A percentile compares a stretch with the other conserved stretches of the same genome.
phyloP scores from a whole-genome alignment of 1,139 yeast genomes.

The Yamadazyma atmosphaerica region DNA sequence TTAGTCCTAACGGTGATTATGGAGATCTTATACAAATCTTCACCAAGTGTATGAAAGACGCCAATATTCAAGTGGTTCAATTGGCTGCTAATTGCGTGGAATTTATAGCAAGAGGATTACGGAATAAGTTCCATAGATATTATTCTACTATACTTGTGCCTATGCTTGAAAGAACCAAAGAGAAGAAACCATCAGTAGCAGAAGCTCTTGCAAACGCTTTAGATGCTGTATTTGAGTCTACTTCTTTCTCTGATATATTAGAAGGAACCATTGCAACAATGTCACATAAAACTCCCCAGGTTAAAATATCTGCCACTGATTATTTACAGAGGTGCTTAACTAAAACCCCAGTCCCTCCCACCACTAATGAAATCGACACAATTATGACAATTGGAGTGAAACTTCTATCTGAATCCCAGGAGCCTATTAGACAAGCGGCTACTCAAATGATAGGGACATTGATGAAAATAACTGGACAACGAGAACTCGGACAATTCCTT shows the following conservation, averaged over 20 bases:
- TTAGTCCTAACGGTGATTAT: slow-evolving; percentile 52
- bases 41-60: slow-evolving; percentile 82
- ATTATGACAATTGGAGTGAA: slow-evolving; percentile 59
- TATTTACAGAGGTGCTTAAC: slow-evolving; percentile 67
- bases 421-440: slow-evolving; percentile 78
- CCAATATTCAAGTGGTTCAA: slow-evolving; percentile 85
- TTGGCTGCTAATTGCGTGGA: slow-evolving; percentile 72
- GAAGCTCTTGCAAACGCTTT: slow-evolving; percentile 68
- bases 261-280: slow-evolving; percentile 61
- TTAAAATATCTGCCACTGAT: slow-evolving; percentile 67
- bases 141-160: slow-evolving; percentile 56
- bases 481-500: slow-evolving; percentile 59
- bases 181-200: slow-evolving; percentile 77
- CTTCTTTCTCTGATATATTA: slow-evolving; percentile 58
- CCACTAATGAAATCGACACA: slow-evolving; percentile 51
- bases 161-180: slow-evolving; percentile 80
- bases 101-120: slow-evolving; percentile 66
- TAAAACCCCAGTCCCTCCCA: slow-evolving; percentile 51
- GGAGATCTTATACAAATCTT: slow-evolving; percentile 57
- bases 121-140: slow-evolving; percentile 55
- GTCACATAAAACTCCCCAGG: slow-evolving; percentile 82
- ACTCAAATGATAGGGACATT: slow-evolving; percentile 80
- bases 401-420: slow-evolving; percentile 77
- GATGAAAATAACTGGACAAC: slow-evolving; percentile 78
- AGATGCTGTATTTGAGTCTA: slow-evolving; percentile 56